phyloP scores from a whole-genome alignment of 768 basidiomycete species.

The Asterophora lycoperdoides region DNA sequence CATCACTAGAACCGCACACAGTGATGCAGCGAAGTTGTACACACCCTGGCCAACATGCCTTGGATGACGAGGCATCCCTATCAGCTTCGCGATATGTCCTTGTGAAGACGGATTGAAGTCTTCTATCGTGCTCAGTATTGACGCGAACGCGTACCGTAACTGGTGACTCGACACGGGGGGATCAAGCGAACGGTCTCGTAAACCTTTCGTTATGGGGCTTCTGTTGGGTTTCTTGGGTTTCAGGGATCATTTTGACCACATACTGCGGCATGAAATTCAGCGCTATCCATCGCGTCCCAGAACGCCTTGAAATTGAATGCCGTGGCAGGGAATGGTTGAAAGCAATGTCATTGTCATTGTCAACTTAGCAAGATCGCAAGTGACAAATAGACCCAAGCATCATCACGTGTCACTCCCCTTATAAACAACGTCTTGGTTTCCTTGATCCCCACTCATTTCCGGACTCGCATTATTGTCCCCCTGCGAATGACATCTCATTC shows the following conservation, averaged over 20 bases:
- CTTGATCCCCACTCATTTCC: constrained; percentile 27
- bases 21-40: constrained; percentile 4
- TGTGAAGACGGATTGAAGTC: not conserved
- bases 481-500: constrained; percentile 23
- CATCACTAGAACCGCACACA: not conserved
- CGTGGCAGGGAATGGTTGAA: not conserved
- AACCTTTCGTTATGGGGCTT: constrained; percentile 40
- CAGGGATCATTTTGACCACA: constrained; percentile 11
- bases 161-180: constrained; percentile 64
- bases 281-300: constrained; percentile 43
- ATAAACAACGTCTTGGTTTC: constrained; percentile 9
- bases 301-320: not conserved
- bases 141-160: constrained; percentile 54
- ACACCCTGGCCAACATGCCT: constrained; percentile 81
- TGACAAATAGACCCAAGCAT: constrained; percentile 11
- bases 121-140: not conserved
- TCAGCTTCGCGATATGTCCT: constrained; percentile 79
- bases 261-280: constrained; percentile 61
- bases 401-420: constrained; percentile 10
- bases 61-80: constrained; percentile 76
- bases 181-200: constrained; percentile 71
- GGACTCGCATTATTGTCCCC: constrained; percentile 33
- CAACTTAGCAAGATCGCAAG: no score
- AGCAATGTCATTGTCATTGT: no score
- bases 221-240: not conserved